phyloP scores from a whole-genome alignment of 495 filamentous ascomycete genomes.

The Clohesyomyces aquaticus region DNA sequence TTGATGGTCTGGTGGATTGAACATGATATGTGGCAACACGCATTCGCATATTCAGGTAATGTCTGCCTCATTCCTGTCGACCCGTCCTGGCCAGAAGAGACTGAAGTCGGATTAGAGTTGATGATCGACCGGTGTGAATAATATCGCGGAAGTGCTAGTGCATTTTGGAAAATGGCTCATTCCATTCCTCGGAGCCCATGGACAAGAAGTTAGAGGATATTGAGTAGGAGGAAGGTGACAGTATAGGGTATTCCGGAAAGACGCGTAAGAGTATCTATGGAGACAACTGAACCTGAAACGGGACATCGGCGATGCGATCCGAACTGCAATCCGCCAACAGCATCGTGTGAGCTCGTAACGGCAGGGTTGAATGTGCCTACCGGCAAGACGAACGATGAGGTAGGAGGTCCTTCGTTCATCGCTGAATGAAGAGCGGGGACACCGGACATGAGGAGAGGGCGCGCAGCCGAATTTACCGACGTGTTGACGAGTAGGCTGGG shows the following conservation, averaged over 20 bases:
- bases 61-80: not conserved
- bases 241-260: not conserved
- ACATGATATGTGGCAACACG: not conserved
- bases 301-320: no score
- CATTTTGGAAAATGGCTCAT: not conserved
- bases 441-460: slow-evolving; percentile 1
- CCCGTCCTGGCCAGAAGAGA: not conserved
- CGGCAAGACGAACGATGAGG: not conserved
- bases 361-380: no score
- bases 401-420: no score
- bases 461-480: slow-evolving; percentile 7
- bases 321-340: no score
- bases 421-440: no score
- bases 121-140: not conserved
- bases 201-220: not conserved
- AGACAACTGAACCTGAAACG: no score
- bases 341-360: no score
- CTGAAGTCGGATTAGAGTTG: slow-evolving; percentile 16
- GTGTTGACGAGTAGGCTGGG: not conserved
- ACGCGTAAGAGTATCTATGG: no score
- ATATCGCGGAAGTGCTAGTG: not conserved
- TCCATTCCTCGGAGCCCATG: not conserved
- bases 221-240: not conserved
- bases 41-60: no score
- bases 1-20: not conserved